Conservation (phyloP, 208 protist genomes). For the Acanthamoeba culbertsoni region DNA sequence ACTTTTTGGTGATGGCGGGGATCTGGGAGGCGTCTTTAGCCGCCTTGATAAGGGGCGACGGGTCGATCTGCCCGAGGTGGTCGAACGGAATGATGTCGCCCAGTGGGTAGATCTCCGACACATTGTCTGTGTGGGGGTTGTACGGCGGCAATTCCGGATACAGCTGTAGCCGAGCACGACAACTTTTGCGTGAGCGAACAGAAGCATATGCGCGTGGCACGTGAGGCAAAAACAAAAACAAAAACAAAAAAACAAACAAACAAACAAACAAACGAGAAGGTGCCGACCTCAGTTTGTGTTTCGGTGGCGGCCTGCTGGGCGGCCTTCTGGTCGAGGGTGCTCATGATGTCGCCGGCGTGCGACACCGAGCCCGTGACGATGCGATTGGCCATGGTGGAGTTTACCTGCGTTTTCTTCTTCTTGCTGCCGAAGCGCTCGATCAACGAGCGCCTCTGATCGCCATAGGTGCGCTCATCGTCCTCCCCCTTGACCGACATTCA, state of each 20-base stretch:
- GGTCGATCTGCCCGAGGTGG: not conserved
- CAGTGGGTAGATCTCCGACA: conserved; percentile 5
- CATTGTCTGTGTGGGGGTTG: not conserved
- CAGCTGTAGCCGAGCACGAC: not conserved
- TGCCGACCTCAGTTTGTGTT: not conserved
- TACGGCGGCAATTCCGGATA: not conserved
- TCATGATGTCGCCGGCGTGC: not conserved
- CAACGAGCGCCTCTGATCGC: not conserved
- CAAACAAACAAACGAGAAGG: not conserved
- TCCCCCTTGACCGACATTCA: not conserved
- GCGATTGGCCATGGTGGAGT: not conserved
- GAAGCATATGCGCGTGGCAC: too few relatives aligned
- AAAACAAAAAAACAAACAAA: not conserved
- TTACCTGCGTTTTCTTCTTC: not conserved
- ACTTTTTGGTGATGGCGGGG: not conserved
- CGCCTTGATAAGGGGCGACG: not conserved
- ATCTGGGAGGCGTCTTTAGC: not conserved
- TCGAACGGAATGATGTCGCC: not conserved
- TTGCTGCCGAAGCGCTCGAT: conserved; percentile 41
- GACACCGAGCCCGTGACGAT: not conserved
- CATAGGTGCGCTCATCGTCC: not conserved
- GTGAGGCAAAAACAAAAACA: not conserved
- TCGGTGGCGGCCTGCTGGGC: not conserved
- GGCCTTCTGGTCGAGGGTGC: not conserved
- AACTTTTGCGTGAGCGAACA: too few relatives aligned